Conservation (phyloP, 1,139 yeast species). For the Petasospora rhodanensis region DNA sequence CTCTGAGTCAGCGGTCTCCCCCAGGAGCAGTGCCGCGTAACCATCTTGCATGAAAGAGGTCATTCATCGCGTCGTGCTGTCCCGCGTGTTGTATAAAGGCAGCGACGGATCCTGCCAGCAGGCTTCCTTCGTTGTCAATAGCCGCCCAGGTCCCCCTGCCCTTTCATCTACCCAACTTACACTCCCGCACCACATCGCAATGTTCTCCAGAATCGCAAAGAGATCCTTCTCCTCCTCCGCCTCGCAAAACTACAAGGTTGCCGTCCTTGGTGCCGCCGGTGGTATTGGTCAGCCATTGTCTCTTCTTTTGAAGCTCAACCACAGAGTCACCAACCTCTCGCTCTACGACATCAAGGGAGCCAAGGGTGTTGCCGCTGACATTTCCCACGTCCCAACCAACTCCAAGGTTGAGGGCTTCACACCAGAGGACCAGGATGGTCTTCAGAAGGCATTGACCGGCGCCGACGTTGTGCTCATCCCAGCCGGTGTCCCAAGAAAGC, state of each 20-base stretch:
- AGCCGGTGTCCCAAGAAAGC: constrained; percentile 99
- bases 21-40: too few relatives aligned
- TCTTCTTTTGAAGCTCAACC: constrained; percentile 80
- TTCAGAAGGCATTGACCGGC: constrained; percentile 69
- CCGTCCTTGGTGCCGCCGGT: constrained; percentile 96
- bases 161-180: neutral
- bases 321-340: constrained; percentile 77
- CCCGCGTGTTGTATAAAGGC: too few relatives aligned
- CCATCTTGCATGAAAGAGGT: constrained; percentile 2
- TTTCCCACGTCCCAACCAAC: constrained; percentile 89
- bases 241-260: constrained; percentile 66
- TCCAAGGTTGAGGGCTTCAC: constrained; percentile 79
- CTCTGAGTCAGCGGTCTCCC: neutral
- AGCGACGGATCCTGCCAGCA: constrained; percentile 3
- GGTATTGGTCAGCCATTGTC: constrained; percentile 99
- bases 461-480: constrained; percentile 92
- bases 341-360: constrained; percentile 92
- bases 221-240: constrained; percentile 67
- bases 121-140: too few relatives aligned
- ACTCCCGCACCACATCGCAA: constrained; percentile 15
- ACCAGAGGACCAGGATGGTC: constrained; percentile 76
- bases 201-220: constrained; percentile 49
- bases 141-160: neutral
- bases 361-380: constrained; percentile 96
- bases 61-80: constrained; percentile 5